These are phyloP conservation scores for Rhododendron henanense DNA, from an alignment of 148 eudicot species.

Conservation along the genomic window DNA sequence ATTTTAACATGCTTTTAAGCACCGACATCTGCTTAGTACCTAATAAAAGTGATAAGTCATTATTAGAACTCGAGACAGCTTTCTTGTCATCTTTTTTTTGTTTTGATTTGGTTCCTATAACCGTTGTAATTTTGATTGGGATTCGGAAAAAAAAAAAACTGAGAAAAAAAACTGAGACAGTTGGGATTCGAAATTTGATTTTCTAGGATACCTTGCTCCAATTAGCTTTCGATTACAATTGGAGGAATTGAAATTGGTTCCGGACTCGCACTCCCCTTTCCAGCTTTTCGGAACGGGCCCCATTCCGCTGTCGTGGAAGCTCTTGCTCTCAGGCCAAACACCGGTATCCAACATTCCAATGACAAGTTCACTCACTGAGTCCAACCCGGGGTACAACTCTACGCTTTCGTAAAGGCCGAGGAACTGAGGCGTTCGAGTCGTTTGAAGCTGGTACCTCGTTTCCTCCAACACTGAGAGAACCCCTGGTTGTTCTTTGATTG, in stretches of 20 bases:
- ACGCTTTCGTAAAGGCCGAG: conserved; percentile 32
- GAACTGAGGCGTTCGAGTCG: conserved; percentile 40
- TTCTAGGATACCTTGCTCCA: conserved; percentile 25
- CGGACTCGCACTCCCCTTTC: conserved; percentile 38
- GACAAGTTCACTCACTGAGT: conserved; percentile 26
- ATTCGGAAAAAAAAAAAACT: too few relatives aligned
- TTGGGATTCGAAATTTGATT: neutral
- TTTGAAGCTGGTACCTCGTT: conserved; percentile 37
- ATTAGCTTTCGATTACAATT: conserved; percentile 39
- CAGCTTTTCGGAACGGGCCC: conserved; percentile 34
- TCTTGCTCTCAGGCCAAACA: conserved; percentile 46
- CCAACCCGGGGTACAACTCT: conserved; percentile 25
- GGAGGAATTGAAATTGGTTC: conserved; percentile 32
- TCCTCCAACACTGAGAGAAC: conserved; percentile 31
- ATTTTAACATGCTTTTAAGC: too few relatives aligned
- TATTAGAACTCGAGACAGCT: too few relatives aligned
- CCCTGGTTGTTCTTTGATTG: conserved; percentile 23
- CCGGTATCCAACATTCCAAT: conserved; percentile 46
- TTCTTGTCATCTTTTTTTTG: too few relatives aligned
- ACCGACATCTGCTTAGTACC: too few relatives aligned
- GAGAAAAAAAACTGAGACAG: neutral
- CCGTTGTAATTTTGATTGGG: too few relatives aligned
- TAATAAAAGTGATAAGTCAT: too few relatives aligned
- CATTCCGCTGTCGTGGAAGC: conserved; percentile 34
- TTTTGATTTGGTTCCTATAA: too few relatives aligned